Percentiles rank a stretch among this genome's conserved stretches.
phyloP scores from a whole-genome alignment of 768 basidiomycete species.

The Gelatoporia subvermispora region DNA sequence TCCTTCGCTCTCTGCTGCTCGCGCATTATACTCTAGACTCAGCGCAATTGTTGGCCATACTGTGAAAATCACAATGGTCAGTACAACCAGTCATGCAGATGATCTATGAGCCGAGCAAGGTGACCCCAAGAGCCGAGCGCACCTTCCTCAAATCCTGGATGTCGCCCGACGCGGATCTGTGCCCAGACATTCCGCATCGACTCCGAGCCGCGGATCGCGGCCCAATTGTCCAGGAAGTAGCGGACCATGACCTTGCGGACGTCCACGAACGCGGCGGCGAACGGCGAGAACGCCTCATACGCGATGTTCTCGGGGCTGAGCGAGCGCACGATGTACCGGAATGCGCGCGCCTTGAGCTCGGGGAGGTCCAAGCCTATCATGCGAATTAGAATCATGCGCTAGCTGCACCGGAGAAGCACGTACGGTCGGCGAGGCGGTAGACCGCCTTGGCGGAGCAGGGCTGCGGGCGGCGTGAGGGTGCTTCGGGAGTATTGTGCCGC shows the following conservation, averaged over 20 bases:
- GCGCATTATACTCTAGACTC: constrained; percentile 56
- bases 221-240: constrained; percentile 80
- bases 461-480: constrained; percentile 39
- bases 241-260: constrained; percentile 76
- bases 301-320: constrained; percentile 78
- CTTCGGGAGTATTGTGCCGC: constrained; percentile 38
- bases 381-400: too few species aligned
- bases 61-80: constrained; percentile 12
- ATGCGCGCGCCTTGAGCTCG: constrained; percentile 72
- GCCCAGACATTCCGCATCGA: constrained; percentile 82
- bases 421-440: constrained; percentile 80
- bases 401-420: constrained; percentile 20
- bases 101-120: too few species aligned
- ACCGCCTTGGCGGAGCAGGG: constrained; percentile 82
- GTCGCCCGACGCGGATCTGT: constrained; percentile 77
- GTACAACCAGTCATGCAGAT: too few species aligned
- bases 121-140: constrained; percentile 11
- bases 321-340: constrained; percentile 69
- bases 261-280: constrained; percentile 77
- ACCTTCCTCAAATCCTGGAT: constrained; percentile 89
- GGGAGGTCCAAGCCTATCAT: constrained; percentile 60
- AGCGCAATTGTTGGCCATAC: constrained; percentile 68
- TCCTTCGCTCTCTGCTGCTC: constrained; percentile 6
- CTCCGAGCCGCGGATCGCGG: constrained; percentile 76
- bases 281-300: constrained; percentile 81